Base-by-base conservation (phyloP, 2,329 filamentous ascomycete species). In the Leptographium radiaticola region DNA sequence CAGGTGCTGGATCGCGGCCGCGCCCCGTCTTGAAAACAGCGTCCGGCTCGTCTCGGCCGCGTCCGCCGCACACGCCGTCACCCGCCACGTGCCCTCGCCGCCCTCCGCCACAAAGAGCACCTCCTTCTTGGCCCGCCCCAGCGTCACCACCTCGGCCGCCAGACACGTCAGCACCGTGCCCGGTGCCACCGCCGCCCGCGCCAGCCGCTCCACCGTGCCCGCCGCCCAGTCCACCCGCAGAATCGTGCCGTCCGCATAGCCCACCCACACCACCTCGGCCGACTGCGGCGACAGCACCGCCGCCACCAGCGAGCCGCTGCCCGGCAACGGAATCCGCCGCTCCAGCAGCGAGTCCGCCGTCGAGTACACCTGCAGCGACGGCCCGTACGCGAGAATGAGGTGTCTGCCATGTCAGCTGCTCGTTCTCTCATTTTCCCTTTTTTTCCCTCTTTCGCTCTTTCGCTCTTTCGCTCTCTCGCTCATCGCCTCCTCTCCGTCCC, bases 311-410 rank as follows among this genome's bases (percentile, higher is more conserved):
- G 44, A 64, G 60, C 54, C 18, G n/a, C 61, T 57, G n/a, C 59
- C 61, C 9, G 60, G 72, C 59, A 84, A 71, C 13, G 77, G 71
- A 49, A 96, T 83, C 54, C 82, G 80, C 60, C 88, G 83, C 47
- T 88, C 74, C 25, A 94, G 79, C 50, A 94, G 78, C 2, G 93
- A 97, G 53, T 89, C 89, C 59, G 80, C 74, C 34, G 87, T 80
- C 2, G 87, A 86, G 68, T 93, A 95, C 31, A 95, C 77, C 65
- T 89, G 86, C 53, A 96, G 74, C 11, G 84, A 84, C 33, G 80
- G 83, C 56, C 83, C 79, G 62, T 88, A 87, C 36, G 84, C 80
- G 54, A 95, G 67, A 55, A 96, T 82, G 42, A 96, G 66, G 67
- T 84, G 77, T 64, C 87, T 55, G 40, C 51, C 10, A 16, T 25